Evolutionary conservation across 441 rosid species (phyloP).

Genomic region (Populus hybrid): DNA sequence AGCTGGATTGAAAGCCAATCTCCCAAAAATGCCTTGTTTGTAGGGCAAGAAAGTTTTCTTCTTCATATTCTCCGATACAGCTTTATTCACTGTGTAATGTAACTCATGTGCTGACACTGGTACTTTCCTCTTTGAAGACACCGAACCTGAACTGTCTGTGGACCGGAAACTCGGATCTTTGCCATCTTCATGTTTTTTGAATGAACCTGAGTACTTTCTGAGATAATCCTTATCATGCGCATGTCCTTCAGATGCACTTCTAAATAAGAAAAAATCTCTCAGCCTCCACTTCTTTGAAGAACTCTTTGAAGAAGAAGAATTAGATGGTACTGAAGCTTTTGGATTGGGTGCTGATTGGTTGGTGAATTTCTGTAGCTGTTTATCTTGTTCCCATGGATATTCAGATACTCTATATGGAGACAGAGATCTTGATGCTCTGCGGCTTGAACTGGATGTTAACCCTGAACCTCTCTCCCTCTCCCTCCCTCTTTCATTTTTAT

Average conservation of each 20-base stretch:
- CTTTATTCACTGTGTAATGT: constrained; percentile 80
- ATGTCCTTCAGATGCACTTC: constrained; percentile 90
- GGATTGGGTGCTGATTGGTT: constrained; percentile 27
- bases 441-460: constrained; percentile 34
- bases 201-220: constrained; percentile 43
- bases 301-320: constrained; percentile 31
- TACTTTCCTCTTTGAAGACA: constrained; percentile 41
- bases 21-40: constrained; percentile 71
- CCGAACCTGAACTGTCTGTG: constrained; percentile 35
- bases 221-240: constrained; percentile 56
- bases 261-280: constrained; percentile 67
- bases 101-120: constrained; percentile 70
- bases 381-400: constrained; percentile 78
- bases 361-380: constrained; percentile 19
- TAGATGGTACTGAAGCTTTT: constrained; percentile 16
- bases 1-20: constrained; percentile 52
- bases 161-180: constrained; percentile 50
- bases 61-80: constrained; percentile 65
- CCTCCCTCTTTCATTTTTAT: constrained; percentile 62
- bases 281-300: constrained; percentile 75
- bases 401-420: constrained; percentile 73
- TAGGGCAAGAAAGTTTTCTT: constrained; percentile 90
- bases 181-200: constrained; percentile 55
- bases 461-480: constrained; percentile 44
- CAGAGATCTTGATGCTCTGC: constrained; percentile 57